These are phyloP conservation scores for Fraxinus sp. DNA, from an alignment of 305 asterid species.

Conservation along the genomic window DNA sequence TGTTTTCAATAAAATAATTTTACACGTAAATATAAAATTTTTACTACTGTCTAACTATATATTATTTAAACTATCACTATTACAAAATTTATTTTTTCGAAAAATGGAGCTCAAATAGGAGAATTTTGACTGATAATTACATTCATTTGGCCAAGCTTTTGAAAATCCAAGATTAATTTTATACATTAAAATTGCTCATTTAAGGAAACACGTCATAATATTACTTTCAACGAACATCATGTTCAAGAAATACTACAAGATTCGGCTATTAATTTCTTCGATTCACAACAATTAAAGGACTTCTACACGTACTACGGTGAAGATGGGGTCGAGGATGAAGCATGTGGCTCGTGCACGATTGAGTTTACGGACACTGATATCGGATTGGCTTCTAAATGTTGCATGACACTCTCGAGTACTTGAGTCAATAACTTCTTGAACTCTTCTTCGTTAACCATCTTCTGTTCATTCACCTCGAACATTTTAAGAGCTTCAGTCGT, in stretches of 20 bases:
- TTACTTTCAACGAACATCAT: background rate
- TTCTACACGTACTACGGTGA: background rate
- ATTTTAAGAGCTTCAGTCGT: constrained; percentile 55
- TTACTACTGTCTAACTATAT: no score
- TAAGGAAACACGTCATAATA: background rate
- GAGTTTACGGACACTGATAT: constrained; percentile 74
- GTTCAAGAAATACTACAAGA: background rate
- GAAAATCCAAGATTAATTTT: no score
- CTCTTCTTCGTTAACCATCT: constrained; percentile 70
- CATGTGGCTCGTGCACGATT: constrained; percentile 72
- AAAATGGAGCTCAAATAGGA: no score
- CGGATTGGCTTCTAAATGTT: constrained; percentile 72
- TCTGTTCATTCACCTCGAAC: constrained; percentile 59
- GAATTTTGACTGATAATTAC: no score
- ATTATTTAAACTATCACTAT: no score
- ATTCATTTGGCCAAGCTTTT: no score
- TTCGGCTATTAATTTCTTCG: background rate
- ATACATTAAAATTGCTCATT: background rate
- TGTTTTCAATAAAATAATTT: no score
- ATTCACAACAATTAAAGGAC: background rate
- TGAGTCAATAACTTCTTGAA: constrained; percentile 75
- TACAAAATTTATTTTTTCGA: no score
- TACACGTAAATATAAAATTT: no score
- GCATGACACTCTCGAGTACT: constrained; percentile 65
- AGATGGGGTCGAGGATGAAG: constrained; percentile 50